Conservation (phyloP, 2,329 filamentous ascomycete genomes). For the Emergomyces africanus region DNA sequence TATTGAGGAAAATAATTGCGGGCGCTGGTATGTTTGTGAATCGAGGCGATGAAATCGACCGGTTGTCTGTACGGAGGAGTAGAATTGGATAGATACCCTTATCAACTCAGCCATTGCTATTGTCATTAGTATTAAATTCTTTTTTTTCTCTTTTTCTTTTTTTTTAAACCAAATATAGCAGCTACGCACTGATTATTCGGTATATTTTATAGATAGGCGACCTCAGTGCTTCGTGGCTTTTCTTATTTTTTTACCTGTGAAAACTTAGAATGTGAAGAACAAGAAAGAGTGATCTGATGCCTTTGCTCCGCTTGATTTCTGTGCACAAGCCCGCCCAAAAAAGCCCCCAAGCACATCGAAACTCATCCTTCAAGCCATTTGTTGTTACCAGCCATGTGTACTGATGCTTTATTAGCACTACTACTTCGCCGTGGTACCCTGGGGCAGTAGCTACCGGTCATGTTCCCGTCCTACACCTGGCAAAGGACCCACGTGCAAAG, state of each 20-base stretch:
- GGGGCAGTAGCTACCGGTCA: no score
- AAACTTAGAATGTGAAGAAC: neutral
- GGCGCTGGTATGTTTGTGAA: neutral
- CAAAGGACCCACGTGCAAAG: no score
- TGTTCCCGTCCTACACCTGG: no score
- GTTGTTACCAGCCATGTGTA: no score
- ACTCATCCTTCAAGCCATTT: no score
- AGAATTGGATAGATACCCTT: slow-evolving; percentile 1
- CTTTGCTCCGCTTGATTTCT: neutral
- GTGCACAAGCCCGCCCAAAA: no score
- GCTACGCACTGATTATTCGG: neutral
- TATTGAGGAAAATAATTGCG: neutral
- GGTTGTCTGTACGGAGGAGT: neutral
- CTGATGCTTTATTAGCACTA: no score
- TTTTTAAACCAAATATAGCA: neutral
- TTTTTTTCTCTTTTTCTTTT: no score
- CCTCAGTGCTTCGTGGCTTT: neutral
- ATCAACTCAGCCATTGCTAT: neutral
- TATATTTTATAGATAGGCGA: neutral
- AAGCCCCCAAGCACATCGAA: no score
- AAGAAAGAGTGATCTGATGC: neutral
- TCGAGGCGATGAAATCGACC: neutral
- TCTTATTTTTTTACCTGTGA: neutral
- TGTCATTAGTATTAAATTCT: neutral
- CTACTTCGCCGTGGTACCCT: no score